Conservation (phyloP, 2,329 filamentous ascomycete species). For the Ceratocystiopsis minuta region DNA sequence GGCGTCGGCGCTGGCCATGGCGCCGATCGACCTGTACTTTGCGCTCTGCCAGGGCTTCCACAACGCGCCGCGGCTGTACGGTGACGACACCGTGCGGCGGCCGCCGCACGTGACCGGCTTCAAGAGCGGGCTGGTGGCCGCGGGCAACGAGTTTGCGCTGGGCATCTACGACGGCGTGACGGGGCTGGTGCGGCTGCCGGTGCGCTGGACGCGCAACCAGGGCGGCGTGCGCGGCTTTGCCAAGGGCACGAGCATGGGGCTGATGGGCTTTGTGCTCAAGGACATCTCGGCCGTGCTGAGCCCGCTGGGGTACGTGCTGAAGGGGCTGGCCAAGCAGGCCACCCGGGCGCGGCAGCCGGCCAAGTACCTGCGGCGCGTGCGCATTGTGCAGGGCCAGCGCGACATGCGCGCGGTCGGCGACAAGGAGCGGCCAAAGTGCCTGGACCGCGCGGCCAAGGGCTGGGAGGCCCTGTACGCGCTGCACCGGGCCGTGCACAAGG, state of each 20-base stretch:
- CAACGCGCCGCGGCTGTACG: conserved; percentile 52
- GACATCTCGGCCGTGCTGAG: conserved; percentile 43
- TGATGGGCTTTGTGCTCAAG: conserved; percentile 47
- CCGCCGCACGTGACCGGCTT: conserved; percentile 47
- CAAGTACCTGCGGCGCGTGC: conserved; percentile 34
- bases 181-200: conserved; percentile 41
- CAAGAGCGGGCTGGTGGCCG: conserved; percentile 42
- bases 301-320: conserved; percentile 42
- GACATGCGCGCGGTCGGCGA: conserved; percentile 20
- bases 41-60: conserved; percentile 52
- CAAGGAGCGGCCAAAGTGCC: conserved; percentile 14
- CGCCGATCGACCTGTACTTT: conserved; percentile 42
- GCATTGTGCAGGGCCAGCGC: conserved; percentile 39
- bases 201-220: conserved; percentile 35
- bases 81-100: conserved; percentile 48
- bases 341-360: conserved; percentile 34
- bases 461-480: conserved; percentile 25
- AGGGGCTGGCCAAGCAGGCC: conserved; percentile 44
- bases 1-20: conserved; percentile 30
- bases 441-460: conserved; percentile 19
- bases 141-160: conserved; percentile 41
- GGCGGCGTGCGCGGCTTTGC: conserved; percentile 26
- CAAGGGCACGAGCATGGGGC: conserved; percentile 42
- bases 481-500: conserved; percentile 20
- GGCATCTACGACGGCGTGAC: conserved; percentile 49